These are phyloP conservation scores for Closterium sp. DNA, from an alignment of 139 green algal genomes.

Conservation along the genomic window DNA sequence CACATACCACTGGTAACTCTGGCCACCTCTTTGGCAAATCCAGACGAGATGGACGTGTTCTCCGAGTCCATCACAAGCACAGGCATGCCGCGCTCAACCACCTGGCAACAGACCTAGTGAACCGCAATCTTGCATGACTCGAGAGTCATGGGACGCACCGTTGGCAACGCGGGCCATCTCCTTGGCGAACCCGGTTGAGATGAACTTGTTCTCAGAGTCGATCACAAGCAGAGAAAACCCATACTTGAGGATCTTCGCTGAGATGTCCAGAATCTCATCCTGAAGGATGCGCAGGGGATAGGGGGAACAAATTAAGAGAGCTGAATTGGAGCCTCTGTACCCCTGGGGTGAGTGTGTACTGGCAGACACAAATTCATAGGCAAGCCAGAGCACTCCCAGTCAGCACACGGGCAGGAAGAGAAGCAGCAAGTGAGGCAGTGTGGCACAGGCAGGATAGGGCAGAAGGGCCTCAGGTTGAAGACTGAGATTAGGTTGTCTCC, in stretches of 20 bases:
- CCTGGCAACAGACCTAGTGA: slow-evolving; percentile 88
- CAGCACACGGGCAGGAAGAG: too few relatives aligned
- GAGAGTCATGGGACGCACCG: slow-evolving; percentile 36
- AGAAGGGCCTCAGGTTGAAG: slow-evolving; percentile 25
- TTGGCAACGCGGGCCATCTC: slow-evolving; percentile 86
- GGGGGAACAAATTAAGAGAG: background rate
- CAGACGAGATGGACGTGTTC: slow-evolving; percentile 99
- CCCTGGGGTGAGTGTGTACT: too few relatives aligned
- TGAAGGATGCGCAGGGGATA: slow-evolving; percentile 52
- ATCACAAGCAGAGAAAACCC: slow-evolving; percentile 95
- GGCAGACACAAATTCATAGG: too few relatives aligned
- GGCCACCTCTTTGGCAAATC: slow-evolving; percentile 97
- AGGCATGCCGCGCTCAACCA: slow-evolving; percentile 68
- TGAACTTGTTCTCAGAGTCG: slow-evolving; percentile 99
- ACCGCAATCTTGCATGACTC: slow-evolving; percentile 64
- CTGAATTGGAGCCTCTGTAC: background rate
- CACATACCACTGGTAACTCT: slow-evolving; percentile 63
- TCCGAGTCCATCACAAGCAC: slow-evolving; percentile 98
- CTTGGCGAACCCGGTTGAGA: slow-evolving; percentile 97
- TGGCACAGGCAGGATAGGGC: too few relatives aligned
- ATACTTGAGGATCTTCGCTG: slow-evolving; percentile 69
- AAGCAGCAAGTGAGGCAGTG: background rate
- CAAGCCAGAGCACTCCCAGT: too few relatives aligned
- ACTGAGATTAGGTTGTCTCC: slow-evolving; percentile 9
- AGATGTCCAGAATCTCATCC: slow-evolving; percentile 82